phyloP scores from a whole-genome alignment of 148 eudicot genomes.

The Silene uniflora region DNA sequence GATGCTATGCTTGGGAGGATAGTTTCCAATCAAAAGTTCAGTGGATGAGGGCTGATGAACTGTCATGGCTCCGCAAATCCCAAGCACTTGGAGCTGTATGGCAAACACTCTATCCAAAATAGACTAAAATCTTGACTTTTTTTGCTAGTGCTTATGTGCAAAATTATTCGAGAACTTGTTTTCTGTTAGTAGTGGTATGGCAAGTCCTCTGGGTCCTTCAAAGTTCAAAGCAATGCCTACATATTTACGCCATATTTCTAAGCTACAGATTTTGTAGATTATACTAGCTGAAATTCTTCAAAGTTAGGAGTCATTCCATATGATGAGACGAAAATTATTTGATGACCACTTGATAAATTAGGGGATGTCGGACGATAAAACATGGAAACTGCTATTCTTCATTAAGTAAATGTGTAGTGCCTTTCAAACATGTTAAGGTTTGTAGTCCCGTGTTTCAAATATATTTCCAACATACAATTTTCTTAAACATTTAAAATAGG shows the following conservation, averaged over 20 bases:
- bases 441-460: not conserved
- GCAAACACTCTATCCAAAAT: not conserved
- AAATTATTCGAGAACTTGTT: not conserved
- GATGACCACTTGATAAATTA: not conserved
- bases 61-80: constrained; percentile 10
- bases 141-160: not conserved
- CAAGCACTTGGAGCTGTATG: constrained; percentile 9
- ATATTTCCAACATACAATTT: too few species aligned
- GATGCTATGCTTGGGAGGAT: constrained; percentile 9
- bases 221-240: not conserved
- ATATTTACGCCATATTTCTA: not conserved
- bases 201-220: not conserved
- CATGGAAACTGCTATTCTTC: not conserved
- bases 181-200: not conserved
- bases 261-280: not conserved
- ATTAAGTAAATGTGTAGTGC: not conserved
- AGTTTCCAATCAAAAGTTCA: constrained; percentile 6
- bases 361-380: not conserved
- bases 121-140: too few species aligned
- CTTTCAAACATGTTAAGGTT: not conserved
- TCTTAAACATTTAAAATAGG: too few species aligned
- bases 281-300: not conserved
- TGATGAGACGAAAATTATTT: not conserved
- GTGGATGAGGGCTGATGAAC: not conserved
- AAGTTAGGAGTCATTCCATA: not conserved